phyloP scores from a whole-genome alignment of 129 eudicot species.

The Arctium lappa region DNA sequence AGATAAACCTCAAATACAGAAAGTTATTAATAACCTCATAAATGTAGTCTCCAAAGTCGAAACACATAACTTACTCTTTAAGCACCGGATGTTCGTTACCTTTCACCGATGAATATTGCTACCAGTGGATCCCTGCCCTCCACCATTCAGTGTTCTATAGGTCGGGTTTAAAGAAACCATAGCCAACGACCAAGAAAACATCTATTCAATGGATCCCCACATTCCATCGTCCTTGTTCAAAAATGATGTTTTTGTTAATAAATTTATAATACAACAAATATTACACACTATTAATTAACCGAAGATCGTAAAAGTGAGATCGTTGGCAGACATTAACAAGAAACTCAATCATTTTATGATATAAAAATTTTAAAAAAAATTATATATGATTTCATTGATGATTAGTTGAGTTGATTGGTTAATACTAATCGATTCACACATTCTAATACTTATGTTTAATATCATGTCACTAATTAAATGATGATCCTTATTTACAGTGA shows the following conservation, averaged over 20 bases:
- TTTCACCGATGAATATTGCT: neutral
- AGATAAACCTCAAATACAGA: neutral
- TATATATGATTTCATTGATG: neutral
- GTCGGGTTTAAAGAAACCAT: neutral
- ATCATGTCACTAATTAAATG: neutral
- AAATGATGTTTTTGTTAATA: neutral
- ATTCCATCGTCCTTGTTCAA: neutral
- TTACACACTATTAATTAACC: neutral
- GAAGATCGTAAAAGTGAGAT: neutral
- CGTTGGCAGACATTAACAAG: neutral
- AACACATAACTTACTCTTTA: neutral
- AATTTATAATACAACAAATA: neutral
- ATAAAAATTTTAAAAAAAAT: neutral
- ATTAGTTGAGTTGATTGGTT: neutral
- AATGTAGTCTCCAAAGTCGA: neutral
- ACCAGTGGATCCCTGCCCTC: neutral
- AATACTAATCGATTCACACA: neutral
- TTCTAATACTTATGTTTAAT: no score
- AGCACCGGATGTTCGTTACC: neutral
- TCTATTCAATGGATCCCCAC: neutral
- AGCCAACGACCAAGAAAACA: neutral
- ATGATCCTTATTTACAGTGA: neutral
- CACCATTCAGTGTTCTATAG: neutral
- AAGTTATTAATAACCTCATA: neutral
- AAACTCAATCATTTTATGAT: neutral